Evolutionary conservation across 345 rosid species (phyloP).

Genomic region (Citrus hindsii): DNA sequence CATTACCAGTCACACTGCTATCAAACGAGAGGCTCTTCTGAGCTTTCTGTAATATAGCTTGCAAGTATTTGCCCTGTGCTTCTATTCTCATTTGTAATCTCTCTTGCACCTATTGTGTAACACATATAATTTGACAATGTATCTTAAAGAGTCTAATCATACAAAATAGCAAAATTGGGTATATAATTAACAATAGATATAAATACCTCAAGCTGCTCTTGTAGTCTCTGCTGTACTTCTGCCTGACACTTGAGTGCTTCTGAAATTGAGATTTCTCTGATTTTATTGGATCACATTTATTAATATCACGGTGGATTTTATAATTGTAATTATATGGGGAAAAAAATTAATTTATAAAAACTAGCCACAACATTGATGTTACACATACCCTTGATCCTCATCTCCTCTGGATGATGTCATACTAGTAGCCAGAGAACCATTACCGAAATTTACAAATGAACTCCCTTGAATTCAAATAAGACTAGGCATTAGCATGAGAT

Average conservation of each 20-base stretch:
- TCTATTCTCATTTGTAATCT: constrained; percentile 83
- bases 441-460: constrained; percentile 44
- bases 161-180: neutral
- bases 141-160: neutral
- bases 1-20: constrained; percentile 11
- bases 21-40: constrained; percentile 46
- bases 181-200: neutral
- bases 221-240: constrained; percentile 52
- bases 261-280: constrained; percentile 45
- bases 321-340: neutral
- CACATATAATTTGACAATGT: neutral
- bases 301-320: neutral
- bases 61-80: constrained; percentile 80
- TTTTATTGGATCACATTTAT: constrained; percentile 1
- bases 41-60: constrained; percentile 70
- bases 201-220: constrained; percentile 71
- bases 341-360: neutral
- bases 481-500: neutral
- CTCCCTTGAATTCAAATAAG: constrained; percentile 22
- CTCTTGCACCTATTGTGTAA: constrained; percentile 51
- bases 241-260: constrained; percentile 50
- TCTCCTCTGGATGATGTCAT: constrained; percentile 33
- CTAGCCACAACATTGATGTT: neutral
- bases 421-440: constrained; percentile 26
- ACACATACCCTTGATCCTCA: constrained; percentile 35